Evolutionary conservation across 1,139 yeast genomes (phyloP), one percentile per base, ranked within the genome.

Genomic region (Yarrowia galli): DNA sequence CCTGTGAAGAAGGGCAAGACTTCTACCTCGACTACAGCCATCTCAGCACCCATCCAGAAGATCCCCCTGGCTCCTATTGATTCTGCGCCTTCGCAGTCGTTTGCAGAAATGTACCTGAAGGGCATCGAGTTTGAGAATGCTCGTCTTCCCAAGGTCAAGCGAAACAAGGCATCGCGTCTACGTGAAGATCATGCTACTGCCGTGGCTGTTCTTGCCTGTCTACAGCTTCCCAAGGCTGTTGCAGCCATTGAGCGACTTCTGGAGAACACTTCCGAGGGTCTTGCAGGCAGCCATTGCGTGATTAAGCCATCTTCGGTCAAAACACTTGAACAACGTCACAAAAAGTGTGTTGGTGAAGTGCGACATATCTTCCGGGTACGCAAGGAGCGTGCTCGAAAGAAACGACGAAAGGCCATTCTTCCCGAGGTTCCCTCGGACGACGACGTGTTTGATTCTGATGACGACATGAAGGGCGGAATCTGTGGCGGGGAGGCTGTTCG

Each of bases 111-210:
- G 54, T 61, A 46, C 12, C 38, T 61, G 13, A 35, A 38, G 46
- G 66, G 46, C 18, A 61, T 61, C 40, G 66, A 61, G 46, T 61
- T 61, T 61, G 66, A 61, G 8, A 61, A 48, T 15, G n/a, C 43
- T 2, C 45, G 56, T 4, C 28, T 38, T 8, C 56, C 54, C 45
- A 46, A 46, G 20, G 66, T 49, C 13, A 61, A 61, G 45, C 16
- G 56, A 9, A 35, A 35, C 43, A 61, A 61, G 56, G 66, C 45
- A 3, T 35, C 66, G 8, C 32, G 45, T 9, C 23, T 46, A 1
- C 16, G 56, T 1, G 66, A 61, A 15, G 56, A 46, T 15, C 66
- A 61, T 9, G 66, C 56, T 1, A 61, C 66, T 4, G 66, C 66
- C 2, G 66, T 61, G 15, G 66, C 66, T 8, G 54, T 40, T 9